phyloP scores from a whole-genome alignment of 805 yeast genomes.

The Yarrowia sp. region DNA sequence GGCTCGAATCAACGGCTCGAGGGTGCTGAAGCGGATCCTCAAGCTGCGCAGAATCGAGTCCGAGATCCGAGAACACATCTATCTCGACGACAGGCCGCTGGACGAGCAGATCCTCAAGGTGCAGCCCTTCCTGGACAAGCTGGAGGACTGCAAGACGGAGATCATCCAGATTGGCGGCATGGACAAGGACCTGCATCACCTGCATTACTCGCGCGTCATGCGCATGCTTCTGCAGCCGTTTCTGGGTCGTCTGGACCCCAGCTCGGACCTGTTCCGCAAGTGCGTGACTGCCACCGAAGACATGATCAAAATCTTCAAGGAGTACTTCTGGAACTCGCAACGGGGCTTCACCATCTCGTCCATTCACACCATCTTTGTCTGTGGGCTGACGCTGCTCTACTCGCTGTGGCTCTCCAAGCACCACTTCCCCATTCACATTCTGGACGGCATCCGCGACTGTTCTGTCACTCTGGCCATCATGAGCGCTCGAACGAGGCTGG shows the following conservation, averaged over 20 bases:
- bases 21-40: constrained; percentile 45
- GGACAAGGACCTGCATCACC: constrained; percentile 16
- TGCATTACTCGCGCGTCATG: constrained; percentile 41
- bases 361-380: constrained; percentile 64
- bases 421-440: constrained; percentile 42
- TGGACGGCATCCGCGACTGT: constrained; percentile 65
- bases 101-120: constrained; percentile 50
- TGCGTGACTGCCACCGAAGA: constrained; percentile 74
- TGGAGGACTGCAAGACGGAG: constrained; percentile 54
- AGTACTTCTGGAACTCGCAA: constrained; percentile 60
- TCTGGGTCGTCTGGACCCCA: constrained; percentile 58
- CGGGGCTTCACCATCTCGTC: constrained; percentile 65
- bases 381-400: constrained; percentile 65
- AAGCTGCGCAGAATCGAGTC: constrained; percentile 59
- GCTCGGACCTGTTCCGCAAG: constrained; percentile 57
- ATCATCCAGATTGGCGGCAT: constrained; percentile 42
- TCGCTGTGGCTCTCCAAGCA: constrained; percentile 67
- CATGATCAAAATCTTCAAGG: constrained; percentile 61
- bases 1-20: not conserved
- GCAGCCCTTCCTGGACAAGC: constrained; percentile 50
- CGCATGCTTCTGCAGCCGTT: constrained; percentile 63
- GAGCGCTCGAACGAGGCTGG: constrained; percentile 64
- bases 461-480: constrained; percentile 62
- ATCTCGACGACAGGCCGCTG: constrained; percentile 37
- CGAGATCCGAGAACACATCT: constrained; percentile 53